phyloP scores from a whole-genome alignment of 1,284 basidiomycete genomes.

The Cerioporus squamosus region DNA sequence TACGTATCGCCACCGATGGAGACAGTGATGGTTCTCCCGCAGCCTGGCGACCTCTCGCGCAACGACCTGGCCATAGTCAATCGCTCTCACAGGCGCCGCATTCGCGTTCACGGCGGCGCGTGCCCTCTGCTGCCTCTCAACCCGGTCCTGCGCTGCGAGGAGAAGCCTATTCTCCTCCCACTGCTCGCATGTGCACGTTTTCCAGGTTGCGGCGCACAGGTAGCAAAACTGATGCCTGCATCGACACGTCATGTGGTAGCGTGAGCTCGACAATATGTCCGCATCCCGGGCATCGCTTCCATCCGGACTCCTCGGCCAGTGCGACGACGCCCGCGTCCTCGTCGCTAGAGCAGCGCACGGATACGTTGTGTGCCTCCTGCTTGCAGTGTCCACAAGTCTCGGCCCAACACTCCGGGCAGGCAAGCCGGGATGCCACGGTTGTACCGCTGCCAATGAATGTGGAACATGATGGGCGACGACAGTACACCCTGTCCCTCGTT shows the following conservation, averaged over 20 bases:
- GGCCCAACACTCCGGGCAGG: slow-evolving; percentile 42
- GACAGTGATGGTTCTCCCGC: slow-evolving; percentile 49
- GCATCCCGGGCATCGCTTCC: slow-evolving; percentile 49
- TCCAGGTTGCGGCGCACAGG: slow-evolving; percentile 56
- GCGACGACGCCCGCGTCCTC: slow-evolving; percentile 46
- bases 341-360: slow-evolving; percentile 22
- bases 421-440: slow-evolving; percentile 9
- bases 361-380: slow-evolving; percentile 37
- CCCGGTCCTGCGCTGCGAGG: slow-evolving; percentile 30
- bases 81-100: slow-evolving; percentile 17
- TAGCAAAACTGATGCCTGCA: slow-evolving; percentile 45
- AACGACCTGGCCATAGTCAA: slow-evolving; percentile 34
- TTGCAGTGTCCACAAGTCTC: slow-evolving; percentile 51
- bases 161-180: slow-evolving; percentile 56
- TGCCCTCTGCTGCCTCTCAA: slow-evolving; percentile 35
- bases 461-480: slow-evolving; percentile 48
- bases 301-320: slow-evolving; percentile 45
- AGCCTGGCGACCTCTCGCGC: slow-evolving; percentile 40
- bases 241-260: slow-evolving; percentile 45
- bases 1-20: slow-evolving; percentile 44
- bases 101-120: slow-evolving; percentile 29
- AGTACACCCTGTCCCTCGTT: slow-evolving; percentile 46
- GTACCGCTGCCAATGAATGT: slow-evolving; percentile 53
- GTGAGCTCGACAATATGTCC: slow-evolving; percentile 40
- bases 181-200: slow-evolving; percentile 53